Evolutionary conservation across 163 green algal species (phyloP).

Genomic region (Chlorella variabilis): DNA sequence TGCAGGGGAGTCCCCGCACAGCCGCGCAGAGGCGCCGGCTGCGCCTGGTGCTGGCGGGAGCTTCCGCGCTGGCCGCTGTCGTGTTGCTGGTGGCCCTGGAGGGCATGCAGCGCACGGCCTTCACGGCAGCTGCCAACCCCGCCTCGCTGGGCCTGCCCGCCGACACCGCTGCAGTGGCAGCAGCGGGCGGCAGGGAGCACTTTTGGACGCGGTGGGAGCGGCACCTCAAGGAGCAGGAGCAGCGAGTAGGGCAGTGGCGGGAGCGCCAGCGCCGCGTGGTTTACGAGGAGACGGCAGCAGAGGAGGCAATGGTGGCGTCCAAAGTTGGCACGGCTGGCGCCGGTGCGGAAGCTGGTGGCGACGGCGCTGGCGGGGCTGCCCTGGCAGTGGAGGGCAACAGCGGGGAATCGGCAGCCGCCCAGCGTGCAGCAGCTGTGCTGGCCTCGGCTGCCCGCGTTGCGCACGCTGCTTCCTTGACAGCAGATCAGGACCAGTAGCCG

Average conservation of each 20-base stretch:
- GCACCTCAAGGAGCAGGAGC: neutral
- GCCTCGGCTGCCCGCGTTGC: too few species aligned
- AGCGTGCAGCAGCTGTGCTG: too few species aligned
- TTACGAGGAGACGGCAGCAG: conserved; percentile 1
- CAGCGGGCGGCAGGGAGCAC: neutral
- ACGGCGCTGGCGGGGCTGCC: too few species aligned
- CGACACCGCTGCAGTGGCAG: too few species aligned
- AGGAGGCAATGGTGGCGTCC: neutral
- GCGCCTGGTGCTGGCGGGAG: neutral
- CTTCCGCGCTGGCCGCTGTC: neutral
- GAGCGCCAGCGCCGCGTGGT: conserved; percentile 3
- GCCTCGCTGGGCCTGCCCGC: neutral
- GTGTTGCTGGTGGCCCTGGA: neutral
- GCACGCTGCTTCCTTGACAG: too few species aligned
- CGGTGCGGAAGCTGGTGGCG: neutral
- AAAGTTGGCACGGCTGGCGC: neutral
- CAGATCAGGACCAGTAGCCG: too few species aligned
- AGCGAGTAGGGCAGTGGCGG: neutral
- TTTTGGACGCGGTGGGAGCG: neutral
- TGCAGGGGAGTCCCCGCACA: neutral
- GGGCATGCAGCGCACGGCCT: neutral
- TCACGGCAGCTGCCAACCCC: neutral
- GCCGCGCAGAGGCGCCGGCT: neutral
- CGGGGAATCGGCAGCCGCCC: too few species aligned
- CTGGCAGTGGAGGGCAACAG: too few species aligned